Conservation (phyloP, 78 protist genomes). For the Dictyostelium capitatum region DNA sequence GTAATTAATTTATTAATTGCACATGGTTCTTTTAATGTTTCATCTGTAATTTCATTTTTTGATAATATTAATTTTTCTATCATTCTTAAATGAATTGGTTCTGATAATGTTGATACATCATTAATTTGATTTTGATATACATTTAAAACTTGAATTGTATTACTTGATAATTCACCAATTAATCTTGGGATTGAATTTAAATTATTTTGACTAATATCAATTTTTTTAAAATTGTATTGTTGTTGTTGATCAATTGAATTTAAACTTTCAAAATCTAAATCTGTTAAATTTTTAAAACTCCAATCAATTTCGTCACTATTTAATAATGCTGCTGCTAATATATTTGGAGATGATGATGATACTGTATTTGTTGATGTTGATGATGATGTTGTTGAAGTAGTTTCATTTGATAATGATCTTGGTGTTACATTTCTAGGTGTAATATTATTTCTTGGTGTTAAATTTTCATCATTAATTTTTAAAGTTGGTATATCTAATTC, state of each 20-base stretch:
- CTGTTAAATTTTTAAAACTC: conserved; percentile 20
- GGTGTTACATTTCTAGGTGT: conserved; percentile 9
- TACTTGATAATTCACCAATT: background rate
- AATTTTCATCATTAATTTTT: conserved; percentile 3
- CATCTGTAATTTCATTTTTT: conserved; percentile 5
- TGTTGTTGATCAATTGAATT: too few species aligned
- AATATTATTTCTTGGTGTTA: background rate
- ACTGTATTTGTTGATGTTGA: background rate
- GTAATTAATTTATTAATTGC: background rate
- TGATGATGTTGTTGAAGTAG: background rate
- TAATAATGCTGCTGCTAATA: too few species aligned
- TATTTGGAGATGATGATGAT: background rate
- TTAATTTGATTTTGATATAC: conserved; percentile 22
- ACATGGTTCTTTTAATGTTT: background rate
- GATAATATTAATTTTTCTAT: conserved; percentile 27
- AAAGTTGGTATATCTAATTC: conserved; percentile 8
- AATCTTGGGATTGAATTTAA: background rate
- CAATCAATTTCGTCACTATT: background rate
- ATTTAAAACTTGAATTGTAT: conserved; percentile 11
- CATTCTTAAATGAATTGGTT: background rate
- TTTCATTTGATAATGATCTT: conserved; percentile 11
- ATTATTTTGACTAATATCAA: conserved; percentile 11
- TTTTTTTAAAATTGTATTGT: background rate
- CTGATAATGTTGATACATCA: background rate
- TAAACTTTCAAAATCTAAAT: background rate